These are phyloP conservation scores for Volvariella surrecta DNA, from an alignment of 1,284 basidiomycete species.

Conservation along the genomic window DNA sequence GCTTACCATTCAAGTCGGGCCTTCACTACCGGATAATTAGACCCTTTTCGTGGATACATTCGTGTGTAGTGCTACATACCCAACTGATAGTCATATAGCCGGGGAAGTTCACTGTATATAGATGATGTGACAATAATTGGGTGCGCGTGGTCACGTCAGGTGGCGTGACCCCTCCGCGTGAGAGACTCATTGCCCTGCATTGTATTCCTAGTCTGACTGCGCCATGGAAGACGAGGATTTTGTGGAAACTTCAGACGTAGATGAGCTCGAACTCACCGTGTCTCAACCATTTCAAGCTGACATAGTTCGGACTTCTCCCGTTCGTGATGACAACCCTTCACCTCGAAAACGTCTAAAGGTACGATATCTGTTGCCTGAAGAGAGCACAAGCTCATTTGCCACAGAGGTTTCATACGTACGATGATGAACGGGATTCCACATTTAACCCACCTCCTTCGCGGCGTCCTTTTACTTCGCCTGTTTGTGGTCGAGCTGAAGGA, in stretches of 20 bases:
- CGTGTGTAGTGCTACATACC: no score
- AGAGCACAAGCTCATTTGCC: no score
- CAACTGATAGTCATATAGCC: no score
- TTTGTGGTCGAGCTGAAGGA: no score
- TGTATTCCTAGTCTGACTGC: background rate
- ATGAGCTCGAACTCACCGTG: slow-evolving; percentile 36
- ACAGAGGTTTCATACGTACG: no score
- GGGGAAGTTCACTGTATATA: no score
- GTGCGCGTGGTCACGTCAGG: background rate
- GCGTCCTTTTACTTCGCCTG: background rate
- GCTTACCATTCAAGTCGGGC: slow-evolving; percentile 78
- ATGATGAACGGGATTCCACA: no score
- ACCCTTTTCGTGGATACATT: no score
- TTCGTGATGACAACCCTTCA: slow-evolving; percentile 8
- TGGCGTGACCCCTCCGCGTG: background rate
- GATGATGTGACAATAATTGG: no score
- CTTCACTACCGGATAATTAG: background rate
- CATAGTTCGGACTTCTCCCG: background rate
- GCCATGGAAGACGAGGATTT: slow-evolving; percentile 26
- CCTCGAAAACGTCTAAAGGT: slow-evolving; percentile 27
- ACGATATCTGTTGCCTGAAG: no score
- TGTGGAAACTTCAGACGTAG: slow-evolving; percentile 55
- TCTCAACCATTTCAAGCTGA: background rate
- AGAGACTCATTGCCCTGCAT: background rate
- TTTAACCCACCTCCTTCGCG: no score